Percentiles rank a stretch among this genome's conserved stretches.
These are phyloP conservation scores for Kazachstania psychrophila DNA, from an alignment of 805 yeast genomes.

Conservation along the genomic window DNA sequence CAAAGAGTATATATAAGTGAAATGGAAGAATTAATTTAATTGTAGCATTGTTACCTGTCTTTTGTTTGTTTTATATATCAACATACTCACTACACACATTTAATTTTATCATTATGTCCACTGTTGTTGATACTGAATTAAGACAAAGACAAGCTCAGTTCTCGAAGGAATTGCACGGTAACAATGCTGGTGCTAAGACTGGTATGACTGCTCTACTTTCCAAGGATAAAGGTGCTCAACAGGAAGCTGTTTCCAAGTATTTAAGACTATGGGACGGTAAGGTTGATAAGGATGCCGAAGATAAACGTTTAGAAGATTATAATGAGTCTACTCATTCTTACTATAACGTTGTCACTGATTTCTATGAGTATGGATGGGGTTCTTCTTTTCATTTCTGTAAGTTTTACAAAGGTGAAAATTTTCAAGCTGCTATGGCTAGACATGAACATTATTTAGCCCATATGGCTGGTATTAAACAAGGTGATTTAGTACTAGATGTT, in stretches of 20 bases:
- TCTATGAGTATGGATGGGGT: constrained; percentile 99
- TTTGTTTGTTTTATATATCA: too few relatives aligned
- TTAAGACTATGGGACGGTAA: constrained; percentile 97
- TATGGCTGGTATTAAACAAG: constrained; percentile 69
- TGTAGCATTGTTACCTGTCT: too few relatives aligned
- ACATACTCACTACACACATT: too few relatives aligned
- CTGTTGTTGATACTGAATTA: too few relatives aligned
- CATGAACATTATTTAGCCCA: constrained; percentile 93
- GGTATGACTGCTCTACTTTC: constrained; percentile 71
- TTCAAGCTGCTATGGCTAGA: constrained; percentile 89
- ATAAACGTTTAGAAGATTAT: constrained; percentile 70
- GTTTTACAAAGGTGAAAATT: constrained; percentile 87
- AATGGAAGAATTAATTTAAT: too few relatives aligned
- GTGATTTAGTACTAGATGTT: constrained; percentile 87
- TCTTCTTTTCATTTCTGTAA: constrained; percentile 95
- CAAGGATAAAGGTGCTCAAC: constrained; percentile 72
- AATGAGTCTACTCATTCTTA: constrained; percentile 88
- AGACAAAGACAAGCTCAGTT: constrained; percentile 45
- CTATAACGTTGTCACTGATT: constrained; percentile 94
- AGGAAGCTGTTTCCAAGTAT: constrained; percentile 79
- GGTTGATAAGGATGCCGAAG: constrained; percentile 62
- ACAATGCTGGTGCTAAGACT: constrained; percentile 47
- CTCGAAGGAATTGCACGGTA: constrained; percentile 82
- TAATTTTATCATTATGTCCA: too few relatives aligned
- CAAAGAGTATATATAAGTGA: too few relatives aligned